A percentile compares a stretch with the other conserved stretches of the same genome.
phyloP scores from a whole-genome alignment of 805 yeast species.

The Candida bentonensis region DNA sequence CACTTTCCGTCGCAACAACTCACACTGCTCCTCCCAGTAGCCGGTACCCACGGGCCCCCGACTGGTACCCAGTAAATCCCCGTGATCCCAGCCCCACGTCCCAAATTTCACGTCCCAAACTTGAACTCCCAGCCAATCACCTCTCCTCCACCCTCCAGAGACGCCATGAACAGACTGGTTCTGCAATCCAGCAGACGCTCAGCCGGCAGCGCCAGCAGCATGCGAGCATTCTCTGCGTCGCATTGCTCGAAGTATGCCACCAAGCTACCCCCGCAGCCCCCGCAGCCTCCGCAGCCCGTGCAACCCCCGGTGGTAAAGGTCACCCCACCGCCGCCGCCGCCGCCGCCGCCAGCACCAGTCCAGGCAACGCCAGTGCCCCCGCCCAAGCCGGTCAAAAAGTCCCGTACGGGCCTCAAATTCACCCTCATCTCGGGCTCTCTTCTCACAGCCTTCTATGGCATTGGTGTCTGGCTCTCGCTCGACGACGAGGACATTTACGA shows the following conservation, averaged over 20 bases:
- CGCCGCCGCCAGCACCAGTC: no score
- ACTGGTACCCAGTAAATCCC: background rate
- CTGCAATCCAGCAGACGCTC: background rate
- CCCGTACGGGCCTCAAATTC: slow-evolving; percentile 20
- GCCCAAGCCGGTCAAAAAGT: slow-evolving; percentile 9
- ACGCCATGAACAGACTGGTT: background rate
- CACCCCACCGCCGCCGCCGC: slow-evolving; percentile 2
- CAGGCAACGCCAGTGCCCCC: no score
- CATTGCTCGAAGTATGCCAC: no score
- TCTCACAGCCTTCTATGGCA: slow-evolving; percentile 33
- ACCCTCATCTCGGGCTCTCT: slow-evolving; percentile 14
- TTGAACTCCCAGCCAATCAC: background rate
- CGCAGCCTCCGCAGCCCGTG: background rate
- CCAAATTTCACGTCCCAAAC: background rate
- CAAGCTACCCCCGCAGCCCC: background rate
- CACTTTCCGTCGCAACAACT: no score
- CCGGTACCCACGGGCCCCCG: no score
- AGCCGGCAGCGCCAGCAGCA: background rate
- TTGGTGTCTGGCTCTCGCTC: slow-evolving; percentile 45
- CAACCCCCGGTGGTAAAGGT: background rate
- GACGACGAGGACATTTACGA: slow-evolving; percentile 48
- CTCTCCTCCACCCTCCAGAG: background rate
- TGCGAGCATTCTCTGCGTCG: background rate
- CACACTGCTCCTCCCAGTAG: no score
- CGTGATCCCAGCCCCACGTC: background rate